Base-by-base conservation (phyloP, 73 alveolate genomes). In the Blepharisma stoltei region DNA sequence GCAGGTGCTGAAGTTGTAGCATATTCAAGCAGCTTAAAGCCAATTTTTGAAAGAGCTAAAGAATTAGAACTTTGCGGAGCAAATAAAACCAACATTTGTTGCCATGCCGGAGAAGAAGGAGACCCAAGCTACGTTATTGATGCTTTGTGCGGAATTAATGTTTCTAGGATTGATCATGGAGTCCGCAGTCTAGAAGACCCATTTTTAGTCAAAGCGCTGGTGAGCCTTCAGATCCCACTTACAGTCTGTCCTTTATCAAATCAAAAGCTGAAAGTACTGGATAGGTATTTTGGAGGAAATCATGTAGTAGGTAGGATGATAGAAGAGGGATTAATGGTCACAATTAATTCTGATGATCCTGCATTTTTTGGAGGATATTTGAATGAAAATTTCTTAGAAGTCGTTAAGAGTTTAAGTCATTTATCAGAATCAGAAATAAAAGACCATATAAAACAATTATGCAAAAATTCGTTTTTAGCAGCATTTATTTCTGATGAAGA, bases 291-390 rank as follows among this genome's bases (percentile, higher is more conserved):
- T 38, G 73, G 23, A 0, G 65, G 79, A 25, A 43, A 38, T 3
- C 79, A 69, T 43, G 38, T 46, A 0, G 45, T 46, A 0, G n/a
- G 23, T 14, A 44, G 27, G 4, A 7, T 69, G 69, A 11, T 69
- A 43, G 65, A 69, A 38, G 27, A 69, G 2, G 79, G 79, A 18
- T 11, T 69, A 11, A 69, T 14, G 27, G 45, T 69, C 6, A 69
- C 79, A 44, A 69, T 69, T 18, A 69, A 69, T 43, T 46, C 79
- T 9, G 79, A 69, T 44, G 79, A 69, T 69, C 79, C 79, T 14
- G 18, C 73, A 14, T 25, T 60, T 20, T 38, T 60, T 47, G 73
- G 73, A 60, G 73, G 73, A 14, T 60, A 14, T 5, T 25, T 60
- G 48, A 60, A 60, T 25, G 46, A 60, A 18, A 60, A 60, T 38